Conservation (phyloP, 1,284 basidiomycete genomes). For the Leccinum olivaceoglutinosum region DNA sequence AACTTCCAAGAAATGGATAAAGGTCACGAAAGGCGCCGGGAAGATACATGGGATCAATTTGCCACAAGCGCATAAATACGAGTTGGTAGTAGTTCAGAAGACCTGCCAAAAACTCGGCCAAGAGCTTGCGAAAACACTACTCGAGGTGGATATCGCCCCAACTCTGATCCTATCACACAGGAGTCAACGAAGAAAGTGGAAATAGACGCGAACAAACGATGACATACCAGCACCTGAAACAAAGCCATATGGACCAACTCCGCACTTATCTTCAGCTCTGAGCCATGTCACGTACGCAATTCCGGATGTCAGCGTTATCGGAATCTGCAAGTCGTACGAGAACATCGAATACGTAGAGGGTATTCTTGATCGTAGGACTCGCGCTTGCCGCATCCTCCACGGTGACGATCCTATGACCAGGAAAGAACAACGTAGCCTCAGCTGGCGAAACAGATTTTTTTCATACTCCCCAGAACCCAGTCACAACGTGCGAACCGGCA, state of each 20-base stretch:
- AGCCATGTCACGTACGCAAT: conserved; percentile 82
- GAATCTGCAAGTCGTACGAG: conserved; percentile 72
- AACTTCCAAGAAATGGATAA: conserved; percentile 39
- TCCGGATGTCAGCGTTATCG: conserved; percentile 67
- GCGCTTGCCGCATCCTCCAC: conserved; percentile 81
- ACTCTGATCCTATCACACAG: conserved; percentile 53
- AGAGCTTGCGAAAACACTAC: conserved; percentile 73
- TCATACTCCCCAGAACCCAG: conserved; percentile 74
- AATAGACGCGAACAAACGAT: not conserved
- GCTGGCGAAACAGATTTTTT: conserved; percentile 60
- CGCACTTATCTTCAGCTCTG: conserved; percentile 76
- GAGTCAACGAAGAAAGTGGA: conserved; percentile 2
- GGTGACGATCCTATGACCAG: conserved; percentile 75
- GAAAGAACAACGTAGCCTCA: conserved; percentile 81
- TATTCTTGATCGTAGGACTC: conserved; percentile 72
- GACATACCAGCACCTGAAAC: conserved; percentile 75
- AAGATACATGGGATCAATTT: conserved; percentile 81
- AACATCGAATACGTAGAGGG: conserved; percentile 90
- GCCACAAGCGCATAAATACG: conserved; percentile 86
- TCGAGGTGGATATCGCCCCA: conserved; percentile 87
- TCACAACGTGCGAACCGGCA: conserved; percentile 69
- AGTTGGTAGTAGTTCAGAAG: conserved; percentile 70
- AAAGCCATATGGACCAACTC: conserved; percentile 94
- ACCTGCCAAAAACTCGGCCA: conserved; percentile 88
- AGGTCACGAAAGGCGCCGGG: conserved; percentile 86